Base-by-base conservation (phyloP, 2,329 filamentous ascomycete species). In the Coniochaeta pulveracea region DNA sequence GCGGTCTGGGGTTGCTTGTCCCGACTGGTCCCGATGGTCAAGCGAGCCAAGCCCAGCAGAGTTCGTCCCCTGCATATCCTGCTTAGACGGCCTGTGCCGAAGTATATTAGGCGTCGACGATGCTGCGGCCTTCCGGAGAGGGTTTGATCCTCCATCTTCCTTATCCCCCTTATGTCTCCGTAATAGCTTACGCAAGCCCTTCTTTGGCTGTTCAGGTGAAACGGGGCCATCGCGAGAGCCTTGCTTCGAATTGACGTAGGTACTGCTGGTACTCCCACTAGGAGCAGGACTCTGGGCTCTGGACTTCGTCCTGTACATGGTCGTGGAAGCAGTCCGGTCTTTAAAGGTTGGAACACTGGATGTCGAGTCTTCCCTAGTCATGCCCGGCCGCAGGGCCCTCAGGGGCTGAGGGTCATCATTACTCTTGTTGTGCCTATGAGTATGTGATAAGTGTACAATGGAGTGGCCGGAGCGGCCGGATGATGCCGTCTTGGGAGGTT, bases 231-330 rank as follows among this genome's bases (percentile, higher is more conserved):
- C 69, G 15, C 53, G 42, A 46, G 65, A 52, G 44, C 60, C 47
- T 56, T 66, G 49, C 47, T 63, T 65, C 52, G 66, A 51, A 56
- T 71, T 56, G 61, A 50, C 48, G 33, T 56, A 57, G 18, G 47
- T 43, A 10, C 22, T 31, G 17, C 60, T 68, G 48, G 80, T 85
- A 44, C 71, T 72, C 26, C 72, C 64, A 54, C 84, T 91, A 6
- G 86, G 82, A 1, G 85, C 84, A 17, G 88, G 85, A 55, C 88
- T 93, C 39, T 82, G 73, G 10, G 84, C 77, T 43, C 86, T 78
- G 15, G 67, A 66, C 40, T 58, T 58, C 30, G 61, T 53, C 43
- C 51, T 43, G 61, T 69, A 51, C 65, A 66, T 48, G 37, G 42
- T 47, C 31, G 49, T 60, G 26, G 63, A 63, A 33, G 55, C 58